Base-by-base conservation (phyloP, 169 alveolate genomes). In the Neospora caninum region DNA sequence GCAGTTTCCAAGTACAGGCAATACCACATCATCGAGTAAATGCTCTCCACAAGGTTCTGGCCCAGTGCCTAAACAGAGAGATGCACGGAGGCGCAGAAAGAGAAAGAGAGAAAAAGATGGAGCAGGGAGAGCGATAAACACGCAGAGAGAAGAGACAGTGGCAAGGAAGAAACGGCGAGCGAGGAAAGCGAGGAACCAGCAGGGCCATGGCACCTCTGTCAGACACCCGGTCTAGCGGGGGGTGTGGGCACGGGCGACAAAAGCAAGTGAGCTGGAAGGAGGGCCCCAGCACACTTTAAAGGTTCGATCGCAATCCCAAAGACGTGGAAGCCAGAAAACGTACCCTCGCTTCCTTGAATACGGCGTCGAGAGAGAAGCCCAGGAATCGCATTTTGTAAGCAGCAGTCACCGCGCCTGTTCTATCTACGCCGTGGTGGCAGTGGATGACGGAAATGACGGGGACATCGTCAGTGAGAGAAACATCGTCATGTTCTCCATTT, bases 391-490 rank as follows among this genome's bases (percentile, higher is more conserved):
- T 89, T 89, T 89, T 89, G 80, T 89, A 89, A 2, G 93, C 86
- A 0, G 54, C 93, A 31, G 67, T 80, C 39, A 69, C n/a, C 16
- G 64, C 34, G 25, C 93, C 93, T 67, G 93, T 89, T 49, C 93
- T 22, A 45, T 89, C 93, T 31, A 25, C 18, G 7, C 93, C 93
- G 53, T 89, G 93, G 69, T 89, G 93, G 87, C 93, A 89, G 88
- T 89, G 93, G 39, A 89, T 69, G 39, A 70, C 86, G 54, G 93
- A 20, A 22, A 73, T 9, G 41, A 70, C 41, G 89, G 88, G 82
- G 39, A 22, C 64, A 0, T 73, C 84, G n/a, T 73, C 84, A 2
- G 84, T 13, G 31, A 34, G 49, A 9, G 27, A 16, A 16, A 18
- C 70, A 25, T 58, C 70, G 31, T 7, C 80, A 6, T 69, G n/a